These are phyloP conservation scores for Cochlearia excelsa DNA, from an alignment of 345 rosid genomes.

Conservation along the genomic window DNA sequence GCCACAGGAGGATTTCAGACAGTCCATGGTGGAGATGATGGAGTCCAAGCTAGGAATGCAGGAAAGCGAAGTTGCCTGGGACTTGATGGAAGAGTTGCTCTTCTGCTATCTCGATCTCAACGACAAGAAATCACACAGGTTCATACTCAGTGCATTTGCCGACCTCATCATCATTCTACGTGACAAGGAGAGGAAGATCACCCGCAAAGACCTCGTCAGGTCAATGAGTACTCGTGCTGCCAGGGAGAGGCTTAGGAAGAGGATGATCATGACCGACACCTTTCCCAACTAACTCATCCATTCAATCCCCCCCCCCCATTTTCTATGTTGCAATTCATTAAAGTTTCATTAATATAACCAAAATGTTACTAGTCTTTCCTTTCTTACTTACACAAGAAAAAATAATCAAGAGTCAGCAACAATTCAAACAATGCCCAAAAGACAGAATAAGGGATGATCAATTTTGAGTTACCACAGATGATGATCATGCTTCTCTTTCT, in stretches of 20 bases:
- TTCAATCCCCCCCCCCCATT: background rate
- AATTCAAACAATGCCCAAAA: conserved; percentile 12
- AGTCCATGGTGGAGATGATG: conserved; percentile 79
- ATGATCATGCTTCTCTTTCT: conserved; percentile 28
- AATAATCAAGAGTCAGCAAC: conserved; percentile 4
- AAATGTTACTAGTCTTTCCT: background rate
- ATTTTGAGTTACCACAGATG: conserved; percentile 1
- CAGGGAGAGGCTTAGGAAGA: conserved; percentile 32
- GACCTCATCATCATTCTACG: conserved; percentile 48
- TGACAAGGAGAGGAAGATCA: conserved; percentile 34
- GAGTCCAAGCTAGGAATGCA: conserved; percentile 44
- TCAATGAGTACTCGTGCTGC: conserved; percentile 31
- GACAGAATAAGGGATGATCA: background rate
- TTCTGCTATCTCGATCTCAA: conserved; percentile 69
- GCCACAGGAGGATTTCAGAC: conserved; percentile 60
- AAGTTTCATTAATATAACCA: background rate
- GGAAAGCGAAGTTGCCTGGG: conserved; percentile 60
- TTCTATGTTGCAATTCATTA: background rate
- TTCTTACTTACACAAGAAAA: conserved; percentile 14
- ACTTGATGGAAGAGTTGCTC: conserved; percentile 77
- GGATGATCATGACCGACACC: conserved; percentile 15
- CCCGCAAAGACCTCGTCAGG: conserved; percentile 21
- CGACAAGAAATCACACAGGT: conserved; percentile 64
- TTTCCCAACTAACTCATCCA: conserved; percentile 16
- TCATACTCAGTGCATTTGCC: conserved; percentile 71